These are phyloP conservation scores for Nitzschia sp. DNA, from an alignment of 108 stramenopile genomes.

Conservation along the genomic window DNA sequence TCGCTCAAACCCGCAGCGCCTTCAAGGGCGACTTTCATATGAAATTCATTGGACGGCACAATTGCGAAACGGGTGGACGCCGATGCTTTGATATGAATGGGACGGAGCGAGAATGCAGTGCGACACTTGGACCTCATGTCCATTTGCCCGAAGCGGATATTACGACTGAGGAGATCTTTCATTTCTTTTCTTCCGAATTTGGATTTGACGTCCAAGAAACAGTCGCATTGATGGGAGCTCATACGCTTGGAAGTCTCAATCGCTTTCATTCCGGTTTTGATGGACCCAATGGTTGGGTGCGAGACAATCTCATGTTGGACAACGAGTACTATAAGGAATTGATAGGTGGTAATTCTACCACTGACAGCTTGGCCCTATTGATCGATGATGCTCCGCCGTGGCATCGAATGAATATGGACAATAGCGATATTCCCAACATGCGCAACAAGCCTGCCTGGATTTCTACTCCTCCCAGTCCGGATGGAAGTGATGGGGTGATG, in stretches of 20 bases:
- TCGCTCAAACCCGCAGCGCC: constrained; percentile 9
- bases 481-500: neutral
- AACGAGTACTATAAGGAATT: constrained; percentile 2
- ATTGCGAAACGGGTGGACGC: constrained; percentile 3
- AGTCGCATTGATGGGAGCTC: constrained; percentile 61
- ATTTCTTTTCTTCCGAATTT: constrained; percentile 46
- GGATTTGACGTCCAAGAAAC: constrained; percentile 42
- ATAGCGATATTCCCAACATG: constrained; percentile 23
- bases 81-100: constrained; percentile 15
- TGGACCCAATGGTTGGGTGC: constrained; percentile 28
- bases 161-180: constrained; percentile 15
- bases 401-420: neutral
- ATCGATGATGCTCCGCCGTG: constrained; percentile 14
- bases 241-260: constrained; percentile 39
- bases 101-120: constrained; percentile 1
- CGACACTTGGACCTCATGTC: constrained; percentile 9
- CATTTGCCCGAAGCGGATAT: constrained; percentile 15
- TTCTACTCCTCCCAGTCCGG: neutral
- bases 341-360: neutral
- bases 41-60: constrained; percentile 24
- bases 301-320: constrained; percentile 16
- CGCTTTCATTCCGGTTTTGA: constrained; percentile 40
- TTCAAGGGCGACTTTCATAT: constrained; percentile 25
- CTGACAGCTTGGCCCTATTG: constrained; percentile 11
- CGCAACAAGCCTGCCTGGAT: constrained; percentile 42